Conservation (phyloP, 2,329 filamentous ascomycete species). For the Pleomassaria siparia region DNA sequence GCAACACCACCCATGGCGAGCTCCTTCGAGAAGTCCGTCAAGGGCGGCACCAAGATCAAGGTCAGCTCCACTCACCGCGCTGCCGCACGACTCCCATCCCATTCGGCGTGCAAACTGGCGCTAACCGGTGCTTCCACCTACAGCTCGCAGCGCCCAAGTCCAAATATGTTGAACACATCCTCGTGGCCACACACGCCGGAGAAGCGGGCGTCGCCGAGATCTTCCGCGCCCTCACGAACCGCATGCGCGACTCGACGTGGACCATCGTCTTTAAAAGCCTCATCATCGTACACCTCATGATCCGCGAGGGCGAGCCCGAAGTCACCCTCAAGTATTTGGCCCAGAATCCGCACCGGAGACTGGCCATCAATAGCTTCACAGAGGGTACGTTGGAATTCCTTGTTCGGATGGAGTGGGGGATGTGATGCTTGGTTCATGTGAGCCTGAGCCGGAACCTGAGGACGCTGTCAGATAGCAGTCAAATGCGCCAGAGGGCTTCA, state of each 20-base stretch:
- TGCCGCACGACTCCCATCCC: background rate
- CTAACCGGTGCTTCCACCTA: slow-evolving; percentile 17
- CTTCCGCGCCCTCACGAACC: slow-evolving; percentile 85
- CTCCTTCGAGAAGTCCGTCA: slow-evolving; percentile 98
- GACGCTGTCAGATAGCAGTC: background rate
- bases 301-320: slow-evolving; percentile 88
- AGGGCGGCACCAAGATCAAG: slow-evolving; percentile 98
- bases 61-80: slow-evolving; percentile 51
- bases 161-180: slow-evolving; percentile 98
- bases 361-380: slow-evolving; percentile 88
- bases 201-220: slow-evolving; percentile 95
- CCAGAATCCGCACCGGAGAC: slow-evolving; percentile 71
- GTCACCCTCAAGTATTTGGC: slow-evolving; percentile 84
- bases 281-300: slow-evolving; percentile 96
- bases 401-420: background rate
- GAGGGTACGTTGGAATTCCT: slow-evolving; percentile 66
- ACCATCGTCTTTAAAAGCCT: slow-evolving; percentile 99
- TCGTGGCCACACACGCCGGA: slow-evolving; percentile 90
- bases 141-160: slow-evolving; percentile 95
- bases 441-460: background rate
- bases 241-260: slow-evolving; percentile 95
- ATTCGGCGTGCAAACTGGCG: slow-evolving; percentile 5
- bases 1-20: slow-evolving; percentile 63
- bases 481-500: background rate
- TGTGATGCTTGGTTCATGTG: background rate